A percentile compares a stretch with the other conserved stretches of the same genome.
Conservation (phyloP, 345 rosid genomes). For the Hibiscus syriacus region DNA sequence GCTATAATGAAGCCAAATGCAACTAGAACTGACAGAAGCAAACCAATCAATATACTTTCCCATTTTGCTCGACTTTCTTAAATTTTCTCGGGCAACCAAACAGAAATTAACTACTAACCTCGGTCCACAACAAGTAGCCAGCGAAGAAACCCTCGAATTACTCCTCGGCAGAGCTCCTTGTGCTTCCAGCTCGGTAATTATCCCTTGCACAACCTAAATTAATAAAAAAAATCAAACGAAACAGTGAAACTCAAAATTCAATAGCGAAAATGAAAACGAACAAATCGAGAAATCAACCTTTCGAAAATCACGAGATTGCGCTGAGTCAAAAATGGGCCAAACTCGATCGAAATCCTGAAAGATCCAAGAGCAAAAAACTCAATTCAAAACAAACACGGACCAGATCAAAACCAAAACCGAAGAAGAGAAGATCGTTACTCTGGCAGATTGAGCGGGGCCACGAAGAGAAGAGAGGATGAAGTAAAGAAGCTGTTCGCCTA, state of each 20-base stretch:
- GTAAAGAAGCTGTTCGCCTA: conserved; percentile 98
- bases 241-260: neutral
- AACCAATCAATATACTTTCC: neutral
- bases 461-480: conserved; percentile 97
- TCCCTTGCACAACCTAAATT: conserved; percentile 4
- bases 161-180: conserved; percentile 3
- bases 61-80: neutral
- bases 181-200: conserved; percentile 1
- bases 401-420: conserved; percentile 10
- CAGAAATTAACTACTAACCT: neutral
- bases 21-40: neutral
- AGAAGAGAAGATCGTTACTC: conserved; percentile 33
- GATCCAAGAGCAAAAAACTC: conserved; percentile 27
- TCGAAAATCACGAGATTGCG: conserved; percentile 93
- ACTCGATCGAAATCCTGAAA: conserved; percentile 83
- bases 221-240: neutral
- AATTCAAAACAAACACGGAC: conserved; percentile 8
- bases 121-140: conserved; percentile 1
- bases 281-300: conserved; percentile 42
- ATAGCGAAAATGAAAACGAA: neutral
- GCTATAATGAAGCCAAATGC: neutral
- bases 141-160: conserved; percentile 3
- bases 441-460: conserved; percentile 91
- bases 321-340: conserved; percentile 99
- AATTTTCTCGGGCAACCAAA: neutral